Conservation (phyloP, 2,329 filamentous ascomycete genomes). For the Shiraia sp. region DNA sequence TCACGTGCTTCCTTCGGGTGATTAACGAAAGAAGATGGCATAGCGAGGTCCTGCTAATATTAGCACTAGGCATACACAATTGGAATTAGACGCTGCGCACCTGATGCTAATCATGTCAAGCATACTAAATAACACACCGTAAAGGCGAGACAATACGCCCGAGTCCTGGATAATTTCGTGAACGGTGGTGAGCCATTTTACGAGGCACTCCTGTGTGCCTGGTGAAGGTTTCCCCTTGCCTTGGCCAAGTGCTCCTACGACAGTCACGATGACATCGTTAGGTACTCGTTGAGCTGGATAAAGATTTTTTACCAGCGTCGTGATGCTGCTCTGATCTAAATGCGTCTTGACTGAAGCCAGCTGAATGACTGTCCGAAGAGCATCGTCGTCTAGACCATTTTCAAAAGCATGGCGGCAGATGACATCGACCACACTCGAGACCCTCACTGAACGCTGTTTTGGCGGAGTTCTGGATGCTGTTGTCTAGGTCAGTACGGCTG, state of each 20-base stretch:
- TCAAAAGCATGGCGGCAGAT: slow-evolving; percentile 68
- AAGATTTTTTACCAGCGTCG: slow-evolving; percentile 70
- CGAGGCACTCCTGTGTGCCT: slow-evolving; percentile 68
- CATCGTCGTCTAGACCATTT: slow-evolving; percentile 64
- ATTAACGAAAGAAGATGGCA: slow-evolving; percentile 80
- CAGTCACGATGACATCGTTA: slow-evolving; percentile 62
- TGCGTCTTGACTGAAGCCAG: slow-evolving; percentile 68
- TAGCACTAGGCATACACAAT: slow-evolving; percentile 17
- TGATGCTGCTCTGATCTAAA: slow-evolving; percentile 76
- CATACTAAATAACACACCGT: slow-evolving; percentile 77
- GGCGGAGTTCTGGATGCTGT: slow-evolving; percentile 54
- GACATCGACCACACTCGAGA: slow-evolving; percentile 67
- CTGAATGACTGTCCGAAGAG: slow-evolving; percentile 66
- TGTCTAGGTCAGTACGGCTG: slow-evolving; percentile 24
- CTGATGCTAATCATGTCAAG: slow-evolving; percentile 79
- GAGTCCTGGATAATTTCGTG: slow-evolving; percentile 71
- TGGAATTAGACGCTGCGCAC: slow-evolving; percentile 43
- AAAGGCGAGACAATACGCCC: slow-evolving; percentile 67
- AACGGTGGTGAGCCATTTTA: slow-evolving; percentile 79
- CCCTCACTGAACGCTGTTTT: slow-evolving; percentile 66
- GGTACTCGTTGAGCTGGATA: slow-evolving; percentile 73
- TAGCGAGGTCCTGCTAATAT: slow-evolving; percentile 50
- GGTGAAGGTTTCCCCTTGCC: slow-evolving; percentile 75
- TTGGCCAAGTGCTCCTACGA: slow-evolving; percentile 76
- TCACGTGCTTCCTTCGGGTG: slow-evolving; percentile 80